Conservation (phyloP, 2,329 filamentous ascomycete species). For the Paraconiothyrium brasiliense region DNA sequence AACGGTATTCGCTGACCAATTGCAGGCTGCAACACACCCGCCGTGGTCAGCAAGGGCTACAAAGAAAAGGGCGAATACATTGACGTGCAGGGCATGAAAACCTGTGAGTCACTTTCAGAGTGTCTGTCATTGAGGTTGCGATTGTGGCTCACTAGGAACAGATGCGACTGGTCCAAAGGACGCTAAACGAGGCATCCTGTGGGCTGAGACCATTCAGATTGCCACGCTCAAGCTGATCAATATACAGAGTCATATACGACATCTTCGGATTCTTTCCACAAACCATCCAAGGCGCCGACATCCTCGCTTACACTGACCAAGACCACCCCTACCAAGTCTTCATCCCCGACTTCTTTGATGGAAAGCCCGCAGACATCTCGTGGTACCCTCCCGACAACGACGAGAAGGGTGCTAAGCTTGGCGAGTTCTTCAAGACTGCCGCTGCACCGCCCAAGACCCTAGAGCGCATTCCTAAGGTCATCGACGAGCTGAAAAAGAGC, state of each 20-base stretch:
- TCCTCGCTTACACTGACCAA: conserved; percentile 70
- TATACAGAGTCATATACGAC: conserved; percentile 62
- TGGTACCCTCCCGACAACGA: conserved; percentile 69
- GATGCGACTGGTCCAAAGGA: conserved; percentile 66
- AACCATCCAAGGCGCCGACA: conserved; percentile 70
- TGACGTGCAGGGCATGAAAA: conserved; percentile 69
- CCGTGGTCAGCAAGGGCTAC: conserved; percentile 61
- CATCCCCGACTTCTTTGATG: conserved; percentile 92
- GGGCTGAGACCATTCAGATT: background rate
- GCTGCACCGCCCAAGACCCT: conserved; percentile 68
- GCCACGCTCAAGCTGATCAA: background rate
- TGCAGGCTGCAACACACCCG: conserved; percentile 60
- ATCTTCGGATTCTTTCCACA: conserved; percentile 73
- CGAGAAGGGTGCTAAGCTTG: conserved; percentile 68
- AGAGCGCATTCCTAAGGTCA: conserved; percentile 63
- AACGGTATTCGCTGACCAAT: conserved; percentile 19
- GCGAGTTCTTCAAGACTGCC: conserved; percentile 66
- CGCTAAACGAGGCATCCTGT: conserved; percentile 65
- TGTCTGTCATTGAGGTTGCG: background rate
- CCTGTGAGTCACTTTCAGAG: conserved; percentile 54
- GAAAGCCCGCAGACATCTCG: conserved; percentile 70
- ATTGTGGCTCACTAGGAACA: conserved; percentile 28
- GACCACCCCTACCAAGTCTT: conserved; percentile 80
- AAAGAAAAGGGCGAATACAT: conserved; percentile 67
- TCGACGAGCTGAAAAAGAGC: conserved; percentile 62